Percentiles rank a stretch among this genome's conserved stretches.
phyloP scores from a whole-genome alignment of 1,284 basidiomycete genomes.

The Cryptococcus hybrid region DNA sequence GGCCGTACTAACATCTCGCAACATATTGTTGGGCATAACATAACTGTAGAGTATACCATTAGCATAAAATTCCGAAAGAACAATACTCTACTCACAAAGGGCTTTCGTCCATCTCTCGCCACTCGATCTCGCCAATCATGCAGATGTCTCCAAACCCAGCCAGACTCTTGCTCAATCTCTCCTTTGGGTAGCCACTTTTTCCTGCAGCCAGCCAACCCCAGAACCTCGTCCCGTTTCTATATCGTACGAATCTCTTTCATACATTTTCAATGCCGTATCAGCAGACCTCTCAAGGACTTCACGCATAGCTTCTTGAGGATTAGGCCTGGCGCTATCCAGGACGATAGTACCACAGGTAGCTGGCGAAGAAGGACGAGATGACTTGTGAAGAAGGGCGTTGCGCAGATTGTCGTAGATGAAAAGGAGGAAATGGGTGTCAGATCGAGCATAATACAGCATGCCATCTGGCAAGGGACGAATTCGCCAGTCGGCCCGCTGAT shows the following conservation, averaged over 20 bases:
- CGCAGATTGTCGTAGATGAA: constrained; percentile 93
- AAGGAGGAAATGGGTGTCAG: constrained; percentile 92
- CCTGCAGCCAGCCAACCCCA: constrained; percentile 73
- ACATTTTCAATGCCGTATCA: constrained; percentile 68
- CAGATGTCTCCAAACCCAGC: constrained; percentile 67
- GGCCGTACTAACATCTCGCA: constrained; percentile 37
- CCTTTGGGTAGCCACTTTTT: constrained; percentile 71
- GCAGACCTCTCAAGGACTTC: constrained; percentile 67
- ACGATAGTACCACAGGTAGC: constrained; percentile 3
- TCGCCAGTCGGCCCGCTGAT: constrained; percentile 96
- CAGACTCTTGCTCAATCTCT: constrained; percentile 54
- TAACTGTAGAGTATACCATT: constrained; percentile 6
- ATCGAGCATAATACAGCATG: constrained; percentile 89
- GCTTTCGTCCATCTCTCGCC: constrained; percentile 87
- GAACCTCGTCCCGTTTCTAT: constrained; percentile 61
- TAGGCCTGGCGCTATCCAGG: constrained; percentile 16
- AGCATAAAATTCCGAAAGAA: not conserved
- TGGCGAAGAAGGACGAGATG: constrained; percentile 36
- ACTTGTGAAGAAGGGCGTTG: constrained; percentile 68
- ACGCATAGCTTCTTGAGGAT: constrained; percentile 39
- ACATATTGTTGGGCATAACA: constrained; percentile 67
- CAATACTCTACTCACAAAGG: constrained; percentile 57
- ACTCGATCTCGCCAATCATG: constrained; percentile 83
- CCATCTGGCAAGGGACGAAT: constrained; percentile 83
- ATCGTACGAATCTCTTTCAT: constrained; percentile 69